A percentile compares a stretch with the other conserved stretches of the same genome.
Evolutionary conservation across 2,329 filamentous ascomycete genomes (phyloP).

Genomic region (Anthostomella pinea): DNA sequence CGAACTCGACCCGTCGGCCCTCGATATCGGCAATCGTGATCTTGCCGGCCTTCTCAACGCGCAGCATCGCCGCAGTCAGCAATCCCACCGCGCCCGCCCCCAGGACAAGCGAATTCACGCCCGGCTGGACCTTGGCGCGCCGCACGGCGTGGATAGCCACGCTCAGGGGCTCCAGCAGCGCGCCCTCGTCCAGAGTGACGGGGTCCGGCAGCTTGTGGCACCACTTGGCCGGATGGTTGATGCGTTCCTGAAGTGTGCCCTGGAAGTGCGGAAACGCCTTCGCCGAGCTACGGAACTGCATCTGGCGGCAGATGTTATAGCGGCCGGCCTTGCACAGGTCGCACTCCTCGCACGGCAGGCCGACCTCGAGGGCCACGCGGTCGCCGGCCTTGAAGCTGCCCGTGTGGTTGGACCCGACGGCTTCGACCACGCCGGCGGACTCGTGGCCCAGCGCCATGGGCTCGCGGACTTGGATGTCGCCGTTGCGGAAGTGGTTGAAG

Average conservation of each 20-base stretch:
- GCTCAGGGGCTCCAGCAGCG: conserved; percentile 57
- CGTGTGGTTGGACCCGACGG: too few relatives aligned
- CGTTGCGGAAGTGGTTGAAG: conserved; percentile 64
- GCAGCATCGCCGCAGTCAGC: conserved; percentile 56
- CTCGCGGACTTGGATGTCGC: conserved; percentile 57
- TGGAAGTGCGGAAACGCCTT: conserved; percentile 56
- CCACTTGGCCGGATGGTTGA: conserved; percentile 56
- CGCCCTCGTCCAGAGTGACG: conserved; percentile 51
- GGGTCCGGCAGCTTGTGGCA: conserved; percentile 53
- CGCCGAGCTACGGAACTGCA: conserved; percentile 57
- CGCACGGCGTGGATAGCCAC: conserved; percentile 57
- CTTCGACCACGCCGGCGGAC: too few relatives aligned
- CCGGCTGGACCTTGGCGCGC: conserved; percentile 41
- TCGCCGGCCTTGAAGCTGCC: conserved; percentile 61
- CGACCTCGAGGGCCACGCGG: conserved; percentile 62
- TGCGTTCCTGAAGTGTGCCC: conserved; percentile 55
- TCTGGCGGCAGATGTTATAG: conserved; percentile 58
- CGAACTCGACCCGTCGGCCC: conserved; percentile 56
- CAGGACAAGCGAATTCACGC: conserved; percentile 50
- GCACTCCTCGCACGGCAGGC: conserved; percentile 52
- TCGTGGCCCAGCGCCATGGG: conserved; percentile 64
- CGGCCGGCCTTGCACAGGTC: conserved; percentile 51
- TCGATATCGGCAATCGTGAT: conserved; percentile 57
- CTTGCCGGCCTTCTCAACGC: conserved; percentile 40
- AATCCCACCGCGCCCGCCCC: conserved; percentile 62